Evolutionary conservation across 495 filamentous ascomycete species (phyloP).

Genomic region (Baudoinia panamericana): DNA sequence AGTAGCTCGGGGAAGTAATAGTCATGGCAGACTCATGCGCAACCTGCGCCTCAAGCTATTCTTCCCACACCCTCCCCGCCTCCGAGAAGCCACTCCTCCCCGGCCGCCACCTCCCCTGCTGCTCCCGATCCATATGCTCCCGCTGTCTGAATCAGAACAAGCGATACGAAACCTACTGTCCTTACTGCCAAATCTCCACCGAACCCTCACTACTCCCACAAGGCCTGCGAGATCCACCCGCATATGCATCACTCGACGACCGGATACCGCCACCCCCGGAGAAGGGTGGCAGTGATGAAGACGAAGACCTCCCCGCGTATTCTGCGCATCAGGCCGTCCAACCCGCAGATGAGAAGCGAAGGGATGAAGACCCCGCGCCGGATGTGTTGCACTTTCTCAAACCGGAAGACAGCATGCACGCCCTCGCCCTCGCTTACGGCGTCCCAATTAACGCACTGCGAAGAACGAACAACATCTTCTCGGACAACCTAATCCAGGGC

Average conservation of each 20-base stretch:
- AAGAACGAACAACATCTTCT: slow-evolving; percentile 47
- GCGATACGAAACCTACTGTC: slow-evolving; percentile 59
- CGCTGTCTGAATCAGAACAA: slow-evolving; percentile 53
- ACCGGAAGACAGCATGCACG: slow-evolving; percentile 48
- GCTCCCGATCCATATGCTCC: slow-evolving; percentile 52
- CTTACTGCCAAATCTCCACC: slow-evolving; percentile 43
- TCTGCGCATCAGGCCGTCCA: slow-evolving; percentile 22
- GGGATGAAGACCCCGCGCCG: slow-evolving; percentile 28
- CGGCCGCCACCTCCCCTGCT: slow-evolving; percentile 39
- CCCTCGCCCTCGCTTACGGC: slow-evolving; percentile 53
- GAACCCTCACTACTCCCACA: slow-evolving; percentile 41
- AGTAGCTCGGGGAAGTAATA: too few species aligned
- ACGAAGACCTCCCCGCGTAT: slow-evolving; percentile 27
- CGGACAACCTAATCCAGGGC: slow-evolving; percentile 51
- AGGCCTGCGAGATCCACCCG: slow-evolving; percentile 44
- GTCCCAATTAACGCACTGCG: slow-evolving; percentile 45
- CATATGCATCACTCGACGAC: slow-evolving; percentile 37
- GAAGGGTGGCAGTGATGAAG: slow-evolving; percentile 23
- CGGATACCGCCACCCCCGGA: slow-evolving; percentile 18
- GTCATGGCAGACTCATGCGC: slow-evolving; percentile 17
- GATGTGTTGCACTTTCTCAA: slow-evolving; percentile 58
- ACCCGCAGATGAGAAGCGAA: slow-evolving; percentile 22
- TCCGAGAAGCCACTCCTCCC: slow-evolving; percentile 21
- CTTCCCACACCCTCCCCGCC: slow-evolving; percentile 3
- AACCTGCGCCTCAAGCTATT: slow-evolving; percentile 17